Conservation (phyloP, 1,139 yeast genomes). For the Wickerhamomyces sp. region DNA sequence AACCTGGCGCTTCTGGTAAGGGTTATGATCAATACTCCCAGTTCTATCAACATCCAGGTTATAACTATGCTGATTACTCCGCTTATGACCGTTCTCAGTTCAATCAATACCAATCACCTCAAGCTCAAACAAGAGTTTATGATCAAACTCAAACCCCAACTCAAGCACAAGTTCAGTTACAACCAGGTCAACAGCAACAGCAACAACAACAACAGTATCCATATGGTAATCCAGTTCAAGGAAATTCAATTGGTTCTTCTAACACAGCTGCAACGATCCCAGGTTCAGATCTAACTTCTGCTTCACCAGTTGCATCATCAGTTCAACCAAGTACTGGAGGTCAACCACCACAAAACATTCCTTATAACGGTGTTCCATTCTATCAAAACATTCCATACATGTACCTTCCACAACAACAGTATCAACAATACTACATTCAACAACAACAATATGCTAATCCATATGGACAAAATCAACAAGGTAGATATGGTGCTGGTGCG, state of each 20-base stretch:
- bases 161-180: conserved; percentile 18
- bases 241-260: conserved; percentile 11
- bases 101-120: too few species aligned
- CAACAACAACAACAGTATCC: conserved; percentile 22
- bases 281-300: conserved; percentile 16
- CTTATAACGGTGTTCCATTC: conserved; percentile 11
- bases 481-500: conserved; percentile 13
- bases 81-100: conserved; percentile 11
- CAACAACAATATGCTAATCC: conserved; percentile 16
- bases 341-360: conserved; percentile 11
- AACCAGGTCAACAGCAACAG: conserved; percentile 1
- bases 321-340: conserved; percentile 22
- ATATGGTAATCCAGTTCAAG: conserved; percentile 22
- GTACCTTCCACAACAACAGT: conserved; percentile 18
- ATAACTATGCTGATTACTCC: conserved; percentile 26
- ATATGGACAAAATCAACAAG: conserved; percentile 19
- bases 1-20: conserved; percentile 17
- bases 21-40: conserved; percentile 22
- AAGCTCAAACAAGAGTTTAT: conserved; percentile 18
- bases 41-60: conserved; percentile 25
- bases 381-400: conserved; percentile 21
- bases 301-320: conserved; percentile 22
- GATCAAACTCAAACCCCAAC: conserved; percentile 10
- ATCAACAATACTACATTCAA: conserved; percentile 18
- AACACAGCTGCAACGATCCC: conserved; percentile 10